Base-by-base conservation (phyloP, 495 filamentous ascomycete genomes). In the Neurospora sp. region DNA sequence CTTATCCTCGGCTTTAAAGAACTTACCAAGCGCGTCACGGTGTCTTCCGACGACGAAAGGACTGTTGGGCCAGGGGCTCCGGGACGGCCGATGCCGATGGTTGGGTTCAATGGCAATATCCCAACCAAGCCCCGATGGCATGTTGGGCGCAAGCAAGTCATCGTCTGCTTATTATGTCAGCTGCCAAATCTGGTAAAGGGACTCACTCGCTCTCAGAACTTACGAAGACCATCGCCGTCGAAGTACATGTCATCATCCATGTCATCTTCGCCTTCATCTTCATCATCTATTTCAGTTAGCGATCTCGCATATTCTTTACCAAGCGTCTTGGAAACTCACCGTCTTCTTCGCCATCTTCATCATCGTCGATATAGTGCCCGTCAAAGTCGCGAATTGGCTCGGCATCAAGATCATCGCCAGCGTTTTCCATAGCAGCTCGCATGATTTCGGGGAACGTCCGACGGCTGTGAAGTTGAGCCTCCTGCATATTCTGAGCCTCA, bases 191-290 rank as follows among this genome's bases (percentile, higher is more conserved):
- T 69, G 71, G 75, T 73, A 77, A 76, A 37, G 37, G 59, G 18
- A 65, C 12, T 27, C 4, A 65, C 16, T 27, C 4, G 37, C 45
- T 42, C 16, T 22, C 22, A 31, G 10, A 76, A 88, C 89, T 82
- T 82, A 92, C 90, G 89, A 74, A 88, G 89, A 79, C 90, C 90
- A 69, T 90, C 89, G 41, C 90, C 88, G 72, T 90, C 87, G 75
- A 89, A 90, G 74, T 89, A 83, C 71, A 85, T 83, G 70, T 91
- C 89, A 4, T 89, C 88, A 38, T 91, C 89, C 70, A 86, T 82
- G 68, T 94, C 93, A 39, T 93, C 91, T 69, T 92, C 92, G 20
- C 92, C 91, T 3, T 90, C 89, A 59, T 92, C 90, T 9, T 91
- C 90, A 69, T 85, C 85, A 81, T 72, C 7, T 78, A 78, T 20